Conservation (phyloP, 345 rosid species). For the Toxicodendron radicans region DNA sequence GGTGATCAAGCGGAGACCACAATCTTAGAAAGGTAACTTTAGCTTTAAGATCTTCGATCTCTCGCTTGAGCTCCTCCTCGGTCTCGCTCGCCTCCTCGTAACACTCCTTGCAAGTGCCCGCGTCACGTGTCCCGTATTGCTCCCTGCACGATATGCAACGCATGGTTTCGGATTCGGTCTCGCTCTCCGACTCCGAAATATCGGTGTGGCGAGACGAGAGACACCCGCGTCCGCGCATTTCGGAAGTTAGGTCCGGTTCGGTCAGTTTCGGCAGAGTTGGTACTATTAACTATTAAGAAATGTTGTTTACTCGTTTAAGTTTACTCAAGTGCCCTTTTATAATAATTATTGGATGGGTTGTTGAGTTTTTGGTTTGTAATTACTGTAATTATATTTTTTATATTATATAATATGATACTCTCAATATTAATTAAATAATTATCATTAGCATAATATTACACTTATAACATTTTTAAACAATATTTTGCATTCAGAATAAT, state of each 20-base stretch:
- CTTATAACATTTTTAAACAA: no score
- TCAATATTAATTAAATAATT: no score
- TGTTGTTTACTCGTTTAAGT: no score
- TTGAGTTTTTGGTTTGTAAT: no score
- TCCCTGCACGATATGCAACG: slow-evolving; percentile 68
- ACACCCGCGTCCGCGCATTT: slow-evolving; percentile 6
- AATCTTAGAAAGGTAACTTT: slow-evolving; percentile 62
- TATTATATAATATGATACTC: no score
- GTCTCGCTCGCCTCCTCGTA: slow-evolving; percentile 58
- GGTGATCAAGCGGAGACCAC: slow-evolving; percentile 47
- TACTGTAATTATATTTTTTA: no score
- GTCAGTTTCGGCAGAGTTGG: neutral
- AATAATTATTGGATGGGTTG: no score
- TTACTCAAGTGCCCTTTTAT: no score
- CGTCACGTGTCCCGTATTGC: slow-evolving; percentile 48
- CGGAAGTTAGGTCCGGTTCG: neutral
- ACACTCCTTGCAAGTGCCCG: slow-evolving; percentile 71
- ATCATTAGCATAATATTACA: no score
- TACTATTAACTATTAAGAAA: neutral
- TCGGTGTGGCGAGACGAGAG: slow-evolving; percentile 7
- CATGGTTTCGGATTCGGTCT: slow-evolving; percentile 34
- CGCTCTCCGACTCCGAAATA: slow-evolving; percentile 24
- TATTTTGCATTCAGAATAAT: no score
- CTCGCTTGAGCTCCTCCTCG: slow-evolving; percentile 71
- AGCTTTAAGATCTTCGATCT: slow-evolving; percentile 76